Base-by-base conservation (phyloP, 805 yeast species). In the Candida odintsovae region DNA sequence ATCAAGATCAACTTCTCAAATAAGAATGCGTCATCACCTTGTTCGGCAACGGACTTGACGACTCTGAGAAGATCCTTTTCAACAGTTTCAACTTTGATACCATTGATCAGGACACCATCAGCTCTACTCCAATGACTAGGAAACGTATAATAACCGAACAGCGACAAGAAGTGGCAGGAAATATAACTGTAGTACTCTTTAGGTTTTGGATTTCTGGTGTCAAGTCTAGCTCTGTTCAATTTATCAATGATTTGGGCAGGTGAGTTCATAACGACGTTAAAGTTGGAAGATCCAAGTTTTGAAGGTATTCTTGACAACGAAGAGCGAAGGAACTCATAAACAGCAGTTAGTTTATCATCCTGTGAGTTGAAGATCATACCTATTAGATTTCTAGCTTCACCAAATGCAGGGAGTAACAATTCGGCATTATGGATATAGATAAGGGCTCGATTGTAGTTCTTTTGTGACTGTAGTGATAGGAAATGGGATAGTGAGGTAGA, bases 381-480 rank as follows among this genome's bases (percentile, higher is more conserved):
- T 41, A 78, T 70, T 53, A 78, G 82, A 52, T 78, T 78, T 53
- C 77, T 77, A 25, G 80, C 83, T 55, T 83, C 90, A 44, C 86
- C 86, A 47, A 82, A 69, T 0, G 87, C 77, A 1, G 92, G 90
- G 23, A 83, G 61, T 18, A 84, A 63, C 23, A 77, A 57, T 28
- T 79, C 73, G 18, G 88, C 80, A 40, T 70, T 61, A 42, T 75
- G 71, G 54, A 81, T 79, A 45, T 70, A 66, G 40, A 69, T 69
- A n/a, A 70, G 52, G 2, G 80, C 67, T 54, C 72, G 72, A 45
- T 68, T 61, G 49, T 70, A 74, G 48, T 67, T 71, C 45, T 73
- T 68, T 18, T 70, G 62, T 28, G 67, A 59, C 50, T 65, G 51
- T 63, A 74, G 53, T 22, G 72, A 18, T 11, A 62, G 36, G 57